A percentile compares a stretch with the other conserved stretches of the same genome.
Conservation (phyloP, 2,329 filamentous ascomycete genomes). For the Colletotrichum theobromicola region DNA sequence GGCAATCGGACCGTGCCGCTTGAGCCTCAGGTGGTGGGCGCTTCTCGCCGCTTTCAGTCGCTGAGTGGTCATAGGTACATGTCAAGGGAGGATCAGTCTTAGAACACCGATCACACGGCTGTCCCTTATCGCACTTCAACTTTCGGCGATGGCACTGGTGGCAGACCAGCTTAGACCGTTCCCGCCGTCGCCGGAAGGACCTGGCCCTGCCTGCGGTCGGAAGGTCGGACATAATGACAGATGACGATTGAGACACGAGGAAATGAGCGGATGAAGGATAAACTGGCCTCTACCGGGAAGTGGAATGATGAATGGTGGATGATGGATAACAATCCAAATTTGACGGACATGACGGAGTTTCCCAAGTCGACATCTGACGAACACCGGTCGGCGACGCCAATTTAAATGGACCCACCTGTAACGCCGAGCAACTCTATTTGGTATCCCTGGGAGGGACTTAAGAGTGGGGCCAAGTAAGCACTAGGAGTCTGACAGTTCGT, state of each 20-base stretch:
- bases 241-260: background rate
- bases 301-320: background rate
- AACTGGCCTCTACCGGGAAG: background rate
- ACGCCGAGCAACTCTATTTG: background rate
- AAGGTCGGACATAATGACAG: background rate
- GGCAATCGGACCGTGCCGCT: background rate
- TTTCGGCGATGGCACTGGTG: conserved; percentile 4
- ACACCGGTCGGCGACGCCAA: background rate
- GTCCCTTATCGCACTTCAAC: background rate
- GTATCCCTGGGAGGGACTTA: background rate
- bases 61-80: background rate
- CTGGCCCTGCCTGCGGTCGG: background rate
- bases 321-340: background rate
- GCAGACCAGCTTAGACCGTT: background rate
- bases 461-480: background rate
- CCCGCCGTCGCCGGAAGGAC: background rate
- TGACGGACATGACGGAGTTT: background rate
- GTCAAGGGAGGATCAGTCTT: background rate
- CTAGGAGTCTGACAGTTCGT: background rate
- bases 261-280: background rate
- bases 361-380: background rate
- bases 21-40: background rate
- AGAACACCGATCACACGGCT: background rate
- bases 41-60: background rate
- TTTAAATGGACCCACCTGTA: background rate